These are phyloP conservation scores for Capronia coronata DNA, from an alignment of 2,329 filamentous ascomycete genomes.

Conservation along the genomic window DNA sequence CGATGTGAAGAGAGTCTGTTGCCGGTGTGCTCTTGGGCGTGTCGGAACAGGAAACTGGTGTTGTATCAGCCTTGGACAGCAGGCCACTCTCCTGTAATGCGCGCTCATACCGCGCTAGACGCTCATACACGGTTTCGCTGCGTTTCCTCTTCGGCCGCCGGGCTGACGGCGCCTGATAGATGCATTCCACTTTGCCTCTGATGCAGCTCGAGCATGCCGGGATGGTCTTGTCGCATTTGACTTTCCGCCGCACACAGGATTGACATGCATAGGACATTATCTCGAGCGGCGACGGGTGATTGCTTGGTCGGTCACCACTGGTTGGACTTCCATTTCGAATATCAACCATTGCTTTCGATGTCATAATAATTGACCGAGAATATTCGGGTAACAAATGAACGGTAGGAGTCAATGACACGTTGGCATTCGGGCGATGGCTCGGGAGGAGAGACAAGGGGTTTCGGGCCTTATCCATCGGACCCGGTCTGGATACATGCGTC, in stretches of 20 bases:
- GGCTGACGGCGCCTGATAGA: slow-evolving; percentile 1
- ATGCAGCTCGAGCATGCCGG: neutral
- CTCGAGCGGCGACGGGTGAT: neutral
- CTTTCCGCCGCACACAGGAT: neutral
- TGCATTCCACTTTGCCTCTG: neutral
- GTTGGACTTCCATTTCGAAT: too few species aligned
- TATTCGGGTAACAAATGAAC: too few species aligned
- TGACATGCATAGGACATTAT: slow-evolving; percentile 5
- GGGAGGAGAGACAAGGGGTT: neutral
- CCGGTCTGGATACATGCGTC: neutral
- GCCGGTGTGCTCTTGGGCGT: too few species aligned
- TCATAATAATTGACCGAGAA: too few species aligned
- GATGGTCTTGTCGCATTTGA: slow-evolving; percentile 1
- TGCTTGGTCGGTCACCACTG: too few species aligned
- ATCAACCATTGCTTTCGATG: too few species aligned
- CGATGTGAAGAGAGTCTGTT: too few species aligned
- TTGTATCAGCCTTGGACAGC: neutral
- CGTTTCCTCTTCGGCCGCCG: neutral
- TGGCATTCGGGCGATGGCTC: too few species aligned
- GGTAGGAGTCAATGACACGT: too few species aligned
- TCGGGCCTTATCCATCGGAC: neutral
- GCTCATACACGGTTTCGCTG: neutral
- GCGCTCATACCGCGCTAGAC: neutral
- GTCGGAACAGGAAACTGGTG: neutral
- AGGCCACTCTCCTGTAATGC: neutral